Evolutionary conservation across 495 filamentous ascomycete species (phyloP).

Genomic region (Sphaerosporella brunnea): DNA sequence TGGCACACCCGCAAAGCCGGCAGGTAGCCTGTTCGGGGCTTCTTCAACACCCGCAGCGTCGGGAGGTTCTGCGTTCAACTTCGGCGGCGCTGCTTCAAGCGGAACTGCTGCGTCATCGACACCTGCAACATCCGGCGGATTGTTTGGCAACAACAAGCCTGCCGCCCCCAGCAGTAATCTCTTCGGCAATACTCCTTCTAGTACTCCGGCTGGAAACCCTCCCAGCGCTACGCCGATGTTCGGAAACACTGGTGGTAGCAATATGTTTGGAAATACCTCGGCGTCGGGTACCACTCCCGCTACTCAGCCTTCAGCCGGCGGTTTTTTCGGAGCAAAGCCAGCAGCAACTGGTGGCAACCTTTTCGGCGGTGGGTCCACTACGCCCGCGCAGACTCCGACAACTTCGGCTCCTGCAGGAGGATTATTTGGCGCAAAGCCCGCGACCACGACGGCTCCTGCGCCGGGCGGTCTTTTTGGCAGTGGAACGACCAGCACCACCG

Average conservation of each 20-base stretch:
- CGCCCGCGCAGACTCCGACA: too few relatives aligned
- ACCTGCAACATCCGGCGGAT: neutral
- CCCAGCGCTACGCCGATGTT: neutral
- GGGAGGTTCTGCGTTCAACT: neutral
- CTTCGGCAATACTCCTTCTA: neutral
- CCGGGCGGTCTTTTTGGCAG: constrained; percentile 11
- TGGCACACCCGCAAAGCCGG: neutral
- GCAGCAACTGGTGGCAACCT: constrained; percentile 8
- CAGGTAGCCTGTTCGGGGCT: neutral
- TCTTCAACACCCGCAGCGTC: neutral
- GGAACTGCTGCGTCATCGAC: neutral
- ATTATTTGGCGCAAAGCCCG: constrained; percentile 11
- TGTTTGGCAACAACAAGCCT: constrained; percentile 3
- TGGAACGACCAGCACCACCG: neutral
- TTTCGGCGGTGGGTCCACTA: constrained; percentile 9
- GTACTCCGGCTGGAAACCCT: neutral
- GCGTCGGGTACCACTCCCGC: neutral
- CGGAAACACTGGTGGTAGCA: neutral
- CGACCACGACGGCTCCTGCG: constrained; percentile 6
- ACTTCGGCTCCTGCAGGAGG: constrained; percentile 12
- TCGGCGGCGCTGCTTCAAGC: neutral
- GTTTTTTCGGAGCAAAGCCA: constrained; percentile 9
- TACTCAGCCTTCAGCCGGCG: neutral
- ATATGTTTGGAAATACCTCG: too few relatives aligned
- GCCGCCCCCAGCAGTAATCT: neutral